These are phyloP conservation scores for Kazachstania viticola DNA, from an alignment of 805 yeast species.

Conservation along the genomic window DNA sequence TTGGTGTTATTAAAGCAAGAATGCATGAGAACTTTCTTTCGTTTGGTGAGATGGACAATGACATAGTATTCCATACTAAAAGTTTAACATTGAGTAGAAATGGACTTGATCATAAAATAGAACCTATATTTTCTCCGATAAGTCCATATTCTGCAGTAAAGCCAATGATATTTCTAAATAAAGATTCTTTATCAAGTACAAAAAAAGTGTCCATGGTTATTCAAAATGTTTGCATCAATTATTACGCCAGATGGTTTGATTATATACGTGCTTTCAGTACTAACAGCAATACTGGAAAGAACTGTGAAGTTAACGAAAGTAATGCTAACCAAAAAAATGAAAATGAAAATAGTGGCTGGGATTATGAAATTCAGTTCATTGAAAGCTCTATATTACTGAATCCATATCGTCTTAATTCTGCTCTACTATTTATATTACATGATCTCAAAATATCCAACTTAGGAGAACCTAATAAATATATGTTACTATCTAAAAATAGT, in stretches of 20 bases:
- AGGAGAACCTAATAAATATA: conserved; percentile 27
- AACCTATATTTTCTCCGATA: background rate
- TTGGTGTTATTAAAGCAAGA: too few species aligned
- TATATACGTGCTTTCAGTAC: too few species aligned
- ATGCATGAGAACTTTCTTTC: too few species aligned
- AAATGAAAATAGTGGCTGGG: background rate
- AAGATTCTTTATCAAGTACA: background rate
- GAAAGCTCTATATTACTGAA: conserved; percentile 51
- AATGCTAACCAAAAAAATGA: background rate
- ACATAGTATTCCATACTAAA: background rate
- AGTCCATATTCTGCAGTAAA: background rate
- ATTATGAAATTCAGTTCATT: conserved; percentile 21
- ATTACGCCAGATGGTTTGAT: conserved; percentile 48
- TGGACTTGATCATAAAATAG: background rate
- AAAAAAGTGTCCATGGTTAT: conserved; percentile 10
- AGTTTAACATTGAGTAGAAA: background rate
- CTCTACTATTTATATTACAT: conserved; percentile 42
- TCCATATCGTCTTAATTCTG: conserved; percentile 53
- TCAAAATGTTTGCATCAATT: conserved; percentile 40
- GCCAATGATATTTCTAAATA: background rate
- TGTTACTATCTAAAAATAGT: conserved; percentile 36
- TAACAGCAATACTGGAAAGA: too few species aligned
- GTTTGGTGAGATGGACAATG: too few species aligned
- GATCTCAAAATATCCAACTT: conserved; percentile 32
- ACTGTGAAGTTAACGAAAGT: too few species aligned